phyloP scores from a whole-genome alignment of 352 stramenopile species.

The Pythium volutum region DNA sequence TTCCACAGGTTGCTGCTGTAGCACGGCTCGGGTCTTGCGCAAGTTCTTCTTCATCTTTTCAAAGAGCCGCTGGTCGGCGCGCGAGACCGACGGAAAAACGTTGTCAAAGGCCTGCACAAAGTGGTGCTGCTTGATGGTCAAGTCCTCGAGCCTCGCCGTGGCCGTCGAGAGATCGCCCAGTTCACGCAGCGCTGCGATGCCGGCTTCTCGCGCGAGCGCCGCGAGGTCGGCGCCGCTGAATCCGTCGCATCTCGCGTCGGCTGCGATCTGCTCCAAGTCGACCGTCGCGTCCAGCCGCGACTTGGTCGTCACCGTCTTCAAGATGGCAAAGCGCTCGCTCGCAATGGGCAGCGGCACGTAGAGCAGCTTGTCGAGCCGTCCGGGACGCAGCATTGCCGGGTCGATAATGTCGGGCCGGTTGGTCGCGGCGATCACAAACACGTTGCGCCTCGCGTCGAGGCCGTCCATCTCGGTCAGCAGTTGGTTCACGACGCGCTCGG shows the following conservation, averaged over 20 bases:
- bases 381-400: slow-evolving; percentile 97
- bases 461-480: slow-evolving; percentile 99
- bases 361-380: slow-evolving; percentile 97
- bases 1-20: slow-evolving; percentile 4
- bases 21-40: slow-evolving; percentile 47
- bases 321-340: slow-evolving; percentile 82
- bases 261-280: slow-evolving; percentile 89
- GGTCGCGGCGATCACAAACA: slow-evolving; percentile 96
- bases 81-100: slow-evolving; percentile 83
- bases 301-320: slow-evolving; percentile 88
- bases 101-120: slow-evolving; percentile 74
- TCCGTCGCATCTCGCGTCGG: slow-evolving; percentile 85
- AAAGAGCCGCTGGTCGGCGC: slow-evolving; percentile 82
- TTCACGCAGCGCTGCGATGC: slow-evolving; percentile 88
- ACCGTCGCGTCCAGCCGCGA: slow-evolving; percentile 63
- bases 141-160: slow-evolving; percentile 8
- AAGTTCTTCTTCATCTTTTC: slow-evolving; percentile 89
- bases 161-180: slow-evolving; percentile 21
- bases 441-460: slow-evolving; percentile 93
- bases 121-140: slow-evolving; percentile 63
- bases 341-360: slow-evolving; percentile 96
- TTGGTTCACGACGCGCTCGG: slow-evolving; percentile 96
- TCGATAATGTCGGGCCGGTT: slow-evolving; percentile 99
- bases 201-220: slow-evolving; percentile 95
- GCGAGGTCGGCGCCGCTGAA: slow-evolving; percentile 98